Percentiles rank a stretch among this genome's conserved stretches.
Evolutionary conservation across 1,284 basidiomycete species (phyloP).

Genomic region (Lentinus polychrous): DNA sequence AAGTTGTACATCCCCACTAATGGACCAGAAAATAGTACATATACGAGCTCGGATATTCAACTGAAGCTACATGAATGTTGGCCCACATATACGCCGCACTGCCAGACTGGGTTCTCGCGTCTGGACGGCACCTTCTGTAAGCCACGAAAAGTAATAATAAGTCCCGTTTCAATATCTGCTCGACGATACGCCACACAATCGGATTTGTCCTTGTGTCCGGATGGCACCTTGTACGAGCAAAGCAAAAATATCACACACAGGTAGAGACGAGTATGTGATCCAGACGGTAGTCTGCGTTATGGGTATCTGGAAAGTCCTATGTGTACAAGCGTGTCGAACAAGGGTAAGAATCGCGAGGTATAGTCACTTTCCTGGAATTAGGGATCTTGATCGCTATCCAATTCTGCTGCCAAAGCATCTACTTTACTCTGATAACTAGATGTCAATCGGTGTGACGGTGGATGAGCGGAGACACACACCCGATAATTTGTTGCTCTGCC

Average conservation of each 20-base stretch:
- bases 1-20: too few species aligned
- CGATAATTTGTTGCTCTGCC: conserved; percentile 57
- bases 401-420: conserved; percentile 47
- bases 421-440: conserved; percentile 49
- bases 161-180: conserved; percentile 39
- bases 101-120: conserved; percentile 52
- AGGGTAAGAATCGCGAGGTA: background rate
- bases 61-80: too few species aligned
- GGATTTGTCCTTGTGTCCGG: conserved; percentile 55
- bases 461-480: conserved; percentile 32
- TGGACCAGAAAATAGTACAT: too few species aligned
- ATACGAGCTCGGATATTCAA: too few species aligned
- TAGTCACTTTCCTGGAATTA: background rate
- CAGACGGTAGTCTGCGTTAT: too few species aligned
- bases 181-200: conserved; percentile 70
- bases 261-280: too few species aligned
- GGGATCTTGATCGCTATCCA: conserved; percentile 44
- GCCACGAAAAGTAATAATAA: conserved; percentile 30
- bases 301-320: background rate
- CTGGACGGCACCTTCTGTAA: conserved; percentile 79
- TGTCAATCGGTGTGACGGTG: conserved; percentile 4
- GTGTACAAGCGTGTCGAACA: background rate
- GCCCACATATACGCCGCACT: conserved; percentile 78
- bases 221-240: conserved; percentile 81
- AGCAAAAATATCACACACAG: conserved; percentile 1